Conservation (phyloP, 495 filamentous ascomycete genomes). For the Hypoxylon subgilvum region DNA sequence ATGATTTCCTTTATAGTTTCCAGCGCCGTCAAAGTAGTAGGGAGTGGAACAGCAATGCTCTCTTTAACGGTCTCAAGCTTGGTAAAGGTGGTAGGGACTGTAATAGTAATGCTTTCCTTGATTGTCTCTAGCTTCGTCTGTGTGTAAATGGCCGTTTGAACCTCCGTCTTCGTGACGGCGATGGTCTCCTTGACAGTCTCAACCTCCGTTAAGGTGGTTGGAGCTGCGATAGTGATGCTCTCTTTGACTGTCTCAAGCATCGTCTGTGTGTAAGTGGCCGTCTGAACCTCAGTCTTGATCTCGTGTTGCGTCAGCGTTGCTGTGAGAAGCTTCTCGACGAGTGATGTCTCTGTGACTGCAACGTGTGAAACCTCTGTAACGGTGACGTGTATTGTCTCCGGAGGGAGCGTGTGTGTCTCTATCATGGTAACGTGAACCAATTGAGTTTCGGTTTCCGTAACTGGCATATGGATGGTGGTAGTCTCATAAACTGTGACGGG, state of each 20-base stretch:
- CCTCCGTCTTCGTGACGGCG: conserved; percentile 13
- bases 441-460: no score
- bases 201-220: background rate
- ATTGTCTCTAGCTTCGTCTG: conserved; percentile 10
- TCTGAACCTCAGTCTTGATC: no score
- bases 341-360: conserved; percentile 18
- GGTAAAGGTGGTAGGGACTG: background rate
- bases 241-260: conserved; percentile 8
- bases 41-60: conserved; percentile 19
- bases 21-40: conserved; percentile 4
- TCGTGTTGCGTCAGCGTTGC: no score
- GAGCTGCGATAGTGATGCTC: background rate
- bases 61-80: conserved; percentile 19
- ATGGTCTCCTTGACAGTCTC: conserved; percentile 27
- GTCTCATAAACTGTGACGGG: no score
- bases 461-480: no score
- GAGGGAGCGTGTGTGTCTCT: no score
- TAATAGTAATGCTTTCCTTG: conserved; percentile 3
- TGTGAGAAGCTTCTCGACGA: background rate
- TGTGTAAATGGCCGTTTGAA: background rate
- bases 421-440: no score
- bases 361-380: no score
- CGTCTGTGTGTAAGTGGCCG: background rate
- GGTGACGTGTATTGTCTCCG: background rate
- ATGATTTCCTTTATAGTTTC: conserved; percentile 21